phyloP scores from a whole-genome alignment of 352 stramenopile species.

The Phytophthora ramorum region DNA sequence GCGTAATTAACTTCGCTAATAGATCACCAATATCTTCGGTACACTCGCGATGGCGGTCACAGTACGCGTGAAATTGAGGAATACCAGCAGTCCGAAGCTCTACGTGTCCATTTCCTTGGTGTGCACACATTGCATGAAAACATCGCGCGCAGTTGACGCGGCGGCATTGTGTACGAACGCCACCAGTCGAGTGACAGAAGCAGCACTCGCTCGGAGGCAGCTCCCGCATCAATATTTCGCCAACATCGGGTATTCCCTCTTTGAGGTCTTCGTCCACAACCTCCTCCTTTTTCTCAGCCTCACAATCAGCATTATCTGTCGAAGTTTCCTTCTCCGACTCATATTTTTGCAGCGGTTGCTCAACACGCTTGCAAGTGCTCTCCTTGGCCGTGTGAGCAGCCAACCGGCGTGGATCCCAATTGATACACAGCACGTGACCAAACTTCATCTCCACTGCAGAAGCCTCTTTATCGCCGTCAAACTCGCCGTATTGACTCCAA shows the following conservation, averaged over 20 bases:
- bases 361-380: constrained; percentile 24
- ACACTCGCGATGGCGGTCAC: constrained; percentile 58
- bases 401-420: constrained; percentile 54
- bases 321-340: constrained; percentile 11
- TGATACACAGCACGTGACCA: constrained; percentile 54
- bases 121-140: constrained; percentile 74
- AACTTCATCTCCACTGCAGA: constrained; percentile 18
- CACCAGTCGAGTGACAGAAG: constrained; percentile 49
- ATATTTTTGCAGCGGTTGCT: constrained; percentile 26
- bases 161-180: constrained; percentile 68
- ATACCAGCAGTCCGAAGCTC: constrained; percentile 47
- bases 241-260: constrained; percentile 8
- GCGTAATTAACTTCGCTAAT: constrained; percentile 60
- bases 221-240: constrained; percentile 27
- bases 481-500: constrained; percentile 21
- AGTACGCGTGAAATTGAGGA: constrained; percentile 68
- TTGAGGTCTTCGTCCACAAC: constrained; percentile 12
- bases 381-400: constrained; percentile 32
- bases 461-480: constrained; percentile 4
- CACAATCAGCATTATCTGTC: constrained; percentile 3
- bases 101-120: constrained; percentile 47
- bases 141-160: constrained; percentile 55
- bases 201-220: constrained; percentile 43
- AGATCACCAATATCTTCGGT: constrained; percentile 51
- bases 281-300: constrained; percentile 10